Evolutionary conservation across 345 rosid genomes (phyloP), one percentile per base, ranked within the genome.

Genomic region (Physaria fendleri): DNA sequence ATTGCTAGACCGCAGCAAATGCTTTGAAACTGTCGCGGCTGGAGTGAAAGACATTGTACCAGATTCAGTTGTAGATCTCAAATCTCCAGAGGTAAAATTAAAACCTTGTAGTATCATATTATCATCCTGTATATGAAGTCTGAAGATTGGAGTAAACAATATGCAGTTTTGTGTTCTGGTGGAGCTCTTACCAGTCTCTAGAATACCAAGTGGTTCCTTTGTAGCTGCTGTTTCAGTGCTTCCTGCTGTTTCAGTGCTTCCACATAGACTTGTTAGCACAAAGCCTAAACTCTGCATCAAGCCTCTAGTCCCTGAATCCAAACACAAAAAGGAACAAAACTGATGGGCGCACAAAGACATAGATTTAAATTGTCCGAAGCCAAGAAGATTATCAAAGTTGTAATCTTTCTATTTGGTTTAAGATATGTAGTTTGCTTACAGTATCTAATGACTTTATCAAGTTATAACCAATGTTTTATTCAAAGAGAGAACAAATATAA

Each of bases 61-160:
- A 27, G 95, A 92, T 69, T 79, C 98, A 48, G 74, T 41, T 8
- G 96, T 85, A 25, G 98, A 92, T 66, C 93, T 92, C 62, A 88
- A 84, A 69, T 75, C 79, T 24, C 98, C 98, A 1, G 97, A 84
- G 87, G 98, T 85, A 69, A n/a, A n/a, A n/a, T 2, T 16, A 18
- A 22, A 22, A 46, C 32, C 51, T 22, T 54, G 27, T 52, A 15
- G 11, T 3, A 8, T 37, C n/a, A n/a, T n/a, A n/a, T n/a, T n/a
- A n/a, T n/a, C 4, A n/a, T 38, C 5, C 15, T 6, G 18, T 60
- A 45, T 39, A n/a, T 9, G 21, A 53, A 39, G 18, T 49, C 59
- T 62, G 45, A 63, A 23, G 12, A 14, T 56, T 9, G 58, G 38
- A 41, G 24, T 42, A 11, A 15, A 48, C n/a, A 38, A 43, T 29